Conservation (phyloP, 768 basidiomycete genomes). For the Psilocybe tampanensis region DNA sequence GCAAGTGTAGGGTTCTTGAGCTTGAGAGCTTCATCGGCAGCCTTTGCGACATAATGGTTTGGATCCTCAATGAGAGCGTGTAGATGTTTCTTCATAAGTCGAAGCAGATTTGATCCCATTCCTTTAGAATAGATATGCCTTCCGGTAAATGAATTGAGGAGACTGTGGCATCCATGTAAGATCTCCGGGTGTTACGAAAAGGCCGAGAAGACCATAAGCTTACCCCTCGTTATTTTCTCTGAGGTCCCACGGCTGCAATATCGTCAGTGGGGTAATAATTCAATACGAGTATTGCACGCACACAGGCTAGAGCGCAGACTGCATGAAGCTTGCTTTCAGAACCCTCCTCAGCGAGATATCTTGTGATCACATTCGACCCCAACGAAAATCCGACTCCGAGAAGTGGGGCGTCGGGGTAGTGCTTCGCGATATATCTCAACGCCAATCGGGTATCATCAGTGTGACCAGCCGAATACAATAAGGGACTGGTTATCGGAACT, state of each 20-base stretch:
- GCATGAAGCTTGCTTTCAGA: constrained; percentile 59
- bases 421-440: constrained; percentile 69
- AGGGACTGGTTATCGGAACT: constrained; percentile 77
- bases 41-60: constrained; percentile 51
- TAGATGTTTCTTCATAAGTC: constrained; percentile 54
- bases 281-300: constrained; percentile 36
- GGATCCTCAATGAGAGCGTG: constrained; percentile 50
- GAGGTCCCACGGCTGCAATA: constrained; percentile 56
- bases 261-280: not conserved
- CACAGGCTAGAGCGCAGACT: constrained; percentile 74
- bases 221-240: constrained; percentile 48
- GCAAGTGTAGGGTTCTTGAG: constrained; percentile 57
- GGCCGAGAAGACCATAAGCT: constrained; percentile 25
- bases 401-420: constrained; percentile 79
- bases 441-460: constrained; percentile 90
- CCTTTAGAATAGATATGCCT: constrained; percentile 73
- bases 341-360: constrained; percentile 88
- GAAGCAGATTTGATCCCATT: constrained; percentile 75
- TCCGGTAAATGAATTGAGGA: constrained; percentile 56
- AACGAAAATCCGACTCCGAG: constrained; percentile 92
- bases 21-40: constrained; percentile 43
- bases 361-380: constrained; percentile 88
- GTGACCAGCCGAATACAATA: constrained; percentile 86
- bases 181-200: constrained; percentile 3
- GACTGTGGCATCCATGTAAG: constrained; percentile 37